These are phyloP conservation scores for Ulota crispa DNA, from an alignment of 225 moss, liverwort and hornwort species.

Conservation along the genomic window DNA sequence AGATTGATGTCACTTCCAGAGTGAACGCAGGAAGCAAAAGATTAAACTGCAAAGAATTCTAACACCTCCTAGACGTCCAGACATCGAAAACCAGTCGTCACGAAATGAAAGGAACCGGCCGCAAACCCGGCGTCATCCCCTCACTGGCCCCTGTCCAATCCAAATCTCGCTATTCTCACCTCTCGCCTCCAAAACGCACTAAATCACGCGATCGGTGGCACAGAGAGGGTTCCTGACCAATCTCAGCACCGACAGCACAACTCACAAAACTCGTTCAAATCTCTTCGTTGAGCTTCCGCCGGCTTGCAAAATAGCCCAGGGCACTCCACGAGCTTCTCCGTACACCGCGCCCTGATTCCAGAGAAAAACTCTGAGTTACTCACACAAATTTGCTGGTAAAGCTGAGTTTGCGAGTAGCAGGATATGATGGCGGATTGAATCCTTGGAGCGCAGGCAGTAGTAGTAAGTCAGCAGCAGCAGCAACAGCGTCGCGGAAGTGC, in stretches of 20 bases:
- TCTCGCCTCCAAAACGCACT: neutral
- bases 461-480: neutral
- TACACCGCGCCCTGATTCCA: neutral
- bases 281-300: conserved; percentile 2
- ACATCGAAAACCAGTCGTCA: neutral
- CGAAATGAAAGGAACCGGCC: neutral
- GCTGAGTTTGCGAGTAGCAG: neutral
- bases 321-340: neutral
- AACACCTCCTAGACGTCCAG: neutral
- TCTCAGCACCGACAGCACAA: neutral
- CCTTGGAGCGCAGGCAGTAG: conserved; percentile 31
- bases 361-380: neutral
- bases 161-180: neutral
- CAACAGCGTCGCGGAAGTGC: conserved; percentile 29
- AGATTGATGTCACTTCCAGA: neutral
- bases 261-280: neutral
- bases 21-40: conserved; percentile 4
- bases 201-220: conserved; percentile 28
- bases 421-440: conserved; percentile 31
- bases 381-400: neutral
- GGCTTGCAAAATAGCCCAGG: neutral
- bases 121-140: neutral
- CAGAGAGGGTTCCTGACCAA: neutral
- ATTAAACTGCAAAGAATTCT: conserved; percentile 16
- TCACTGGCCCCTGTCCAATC: neutral